Conservation (phyloP, 1,139 yeast genomes). For the Yamadazyma spencermartinsiae region DNA sequence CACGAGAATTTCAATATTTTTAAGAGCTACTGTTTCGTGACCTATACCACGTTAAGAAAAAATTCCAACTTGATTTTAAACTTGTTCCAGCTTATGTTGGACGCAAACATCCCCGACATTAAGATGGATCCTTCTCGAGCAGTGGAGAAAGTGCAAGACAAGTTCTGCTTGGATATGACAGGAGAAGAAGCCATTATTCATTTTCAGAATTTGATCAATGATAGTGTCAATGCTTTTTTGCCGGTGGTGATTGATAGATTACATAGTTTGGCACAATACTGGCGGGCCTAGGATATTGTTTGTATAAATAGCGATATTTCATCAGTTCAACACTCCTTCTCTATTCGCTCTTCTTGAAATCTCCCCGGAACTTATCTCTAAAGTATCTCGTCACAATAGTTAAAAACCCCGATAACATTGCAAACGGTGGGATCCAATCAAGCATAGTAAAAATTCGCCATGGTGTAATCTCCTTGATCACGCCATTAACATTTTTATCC, state of each 20-base stretch:
- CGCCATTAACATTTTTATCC: slow-evolving; percentile 43
- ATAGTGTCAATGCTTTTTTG: slow-evolving; percentile 87
- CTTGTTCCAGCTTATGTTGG: slow-evolving; percentile 90
- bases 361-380: slow-evolving; percentile 23
- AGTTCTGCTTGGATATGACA: slow-evolving; percentile 87
- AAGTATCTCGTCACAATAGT: slow-evolving; percentile 22
- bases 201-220: slow-evolving; percentile 90
- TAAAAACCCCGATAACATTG: slow-evolving; percentile 31
- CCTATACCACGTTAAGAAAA: slow-evolving; percentile 86
- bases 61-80: slow-evolving; percentile 88
- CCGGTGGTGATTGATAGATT: slow-evolving; percentile 95
- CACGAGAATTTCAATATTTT: slow-evolving; percentile 85
- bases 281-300: slow-evolving; percentile 70
- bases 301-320: too few species aligned
- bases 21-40: slow-evolving; percentile 90
- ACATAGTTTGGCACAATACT: slow-evolving; percentile 94
- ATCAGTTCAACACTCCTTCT: background rate
- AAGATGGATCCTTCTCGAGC: slow-evolving; percentile 74
- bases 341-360: background rate
- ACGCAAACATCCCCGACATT: slow-evolving; percentile 89
- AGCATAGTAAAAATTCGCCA: slow-evolving; percentile 55
- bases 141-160: slow-evolving; percentile 87
- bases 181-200: slow-evolving; percentile 95
- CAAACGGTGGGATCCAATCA: slow-evolving; percentile 60
- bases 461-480: slow-evolving; percentile 52